Conservation (phyloP, 495 filamentous ascomycete species). For the Neurospora sp. region DNA sequence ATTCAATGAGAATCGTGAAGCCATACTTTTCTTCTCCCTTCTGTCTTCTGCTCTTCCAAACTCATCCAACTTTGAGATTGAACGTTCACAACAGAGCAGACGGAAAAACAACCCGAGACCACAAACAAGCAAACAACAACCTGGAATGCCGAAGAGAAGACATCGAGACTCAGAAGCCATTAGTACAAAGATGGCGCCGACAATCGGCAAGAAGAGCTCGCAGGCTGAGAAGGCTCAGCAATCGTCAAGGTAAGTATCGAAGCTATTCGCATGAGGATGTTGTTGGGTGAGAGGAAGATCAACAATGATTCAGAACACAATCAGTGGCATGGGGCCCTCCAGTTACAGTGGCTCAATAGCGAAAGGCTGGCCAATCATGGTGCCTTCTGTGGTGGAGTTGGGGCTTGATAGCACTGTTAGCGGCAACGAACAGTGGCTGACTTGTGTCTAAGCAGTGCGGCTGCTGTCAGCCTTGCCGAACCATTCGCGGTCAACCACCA, state of each 20-base stretch:
- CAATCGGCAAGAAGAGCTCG: background rate
- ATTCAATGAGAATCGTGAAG: background rate
- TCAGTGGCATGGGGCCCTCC: background rate
- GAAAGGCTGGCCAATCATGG: background rate
- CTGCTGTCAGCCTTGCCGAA: background rate
- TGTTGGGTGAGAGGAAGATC: background rate
- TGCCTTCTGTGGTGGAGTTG: background rate
- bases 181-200: background rate
- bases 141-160: background rate
- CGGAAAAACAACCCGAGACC: background rate
- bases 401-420: background rate
- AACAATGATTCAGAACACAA: background rate
- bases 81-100: background rate
- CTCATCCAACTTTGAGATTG: background rate
- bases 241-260: background rate
- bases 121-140: background rate
- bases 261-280: background rate
- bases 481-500: background rate
- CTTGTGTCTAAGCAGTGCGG: background rate
- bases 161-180: background rate
- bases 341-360: background rate
- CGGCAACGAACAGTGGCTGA: background rate
- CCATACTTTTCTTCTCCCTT: background rate
- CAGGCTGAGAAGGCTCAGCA: background rate
- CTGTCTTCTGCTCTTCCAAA: background rate